Conservation (phyloP, 345 rosid genomes). For the Aurinia saxatilis region DNA sequence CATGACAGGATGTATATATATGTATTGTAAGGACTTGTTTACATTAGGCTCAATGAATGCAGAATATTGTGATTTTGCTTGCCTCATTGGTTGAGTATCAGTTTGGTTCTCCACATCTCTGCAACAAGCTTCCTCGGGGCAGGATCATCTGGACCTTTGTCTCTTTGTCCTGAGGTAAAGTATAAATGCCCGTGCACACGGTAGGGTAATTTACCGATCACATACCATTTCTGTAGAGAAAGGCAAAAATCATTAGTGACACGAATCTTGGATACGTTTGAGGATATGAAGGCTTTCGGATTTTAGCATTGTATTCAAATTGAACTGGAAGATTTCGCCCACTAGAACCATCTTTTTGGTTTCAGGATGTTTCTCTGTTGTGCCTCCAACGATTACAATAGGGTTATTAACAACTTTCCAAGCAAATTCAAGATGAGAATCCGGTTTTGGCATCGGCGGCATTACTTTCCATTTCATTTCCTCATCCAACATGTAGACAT, state of each 20-base stretch:
- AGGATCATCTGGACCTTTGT: constrained; percentile 82
- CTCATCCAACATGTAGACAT: constrained; percentile 85
- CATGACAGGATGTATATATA: constrained; percentile 13
- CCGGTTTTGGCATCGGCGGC: constrained; percentile 84
- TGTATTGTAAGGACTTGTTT: constrained; percentile 11
- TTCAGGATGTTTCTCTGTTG: constrained; percentile 87
- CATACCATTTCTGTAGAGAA: constrained; percentile 69
- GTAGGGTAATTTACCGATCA: constrained; percentile 80
- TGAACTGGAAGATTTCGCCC: constrained; percentile 78
- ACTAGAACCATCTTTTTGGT: constrained; percentile 89
- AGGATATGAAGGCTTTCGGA: not conserved
- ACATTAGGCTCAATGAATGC: not conserved
- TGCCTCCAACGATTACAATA: constrained; percentile 80
- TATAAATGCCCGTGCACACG: constrained; percentile 85
- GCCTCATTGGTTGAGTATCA: constrained; percentile 39
- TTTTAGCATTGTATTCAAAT: constrained; percentile 58
- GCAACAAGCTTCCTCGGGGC: constrained; percentile 73
- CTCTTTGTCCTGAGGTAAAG: constrained; percentile 95
- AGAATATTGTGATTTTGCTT: not conserved
- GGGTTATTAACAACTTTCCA: constrained; percentile 85
- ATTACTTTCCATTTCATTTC: constrained; percentile 85
- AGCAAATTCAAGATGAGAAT: constrained; percentile 94
- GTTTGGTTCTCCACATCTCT: constrained; percentile 89
- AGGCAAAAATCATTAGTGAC: not conserved
- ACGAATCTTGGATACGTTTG: not conserved